Evolutionary conservation across 805 yeast genomes (phyloP).

Genomic region (Torulaspora gathmanii): DNA sequence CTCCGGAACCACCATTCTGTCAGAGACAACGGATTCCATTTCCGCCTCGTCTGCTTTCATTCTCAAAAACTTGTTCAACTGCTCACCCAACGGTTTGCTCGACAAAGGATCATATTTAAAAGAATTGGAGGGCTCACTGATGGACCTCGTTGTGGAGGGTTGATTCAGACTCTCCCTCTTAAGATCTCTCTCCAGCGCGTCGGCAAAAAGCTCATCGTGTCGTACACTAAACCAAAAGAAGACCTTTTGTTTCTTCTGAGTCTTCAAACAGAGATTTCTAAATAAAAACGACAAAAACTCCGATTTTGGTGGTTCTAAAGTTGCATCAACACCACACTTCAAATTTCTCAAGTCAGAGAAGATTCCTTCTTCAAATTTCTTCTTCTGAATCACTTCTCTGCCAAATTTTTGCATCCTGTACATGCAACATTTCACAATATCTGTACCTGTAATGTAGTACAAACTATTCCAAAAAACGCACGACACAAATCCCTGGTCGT

Average conservation of each 20-base stretch:
- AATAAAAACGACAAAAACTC: conserved; percentile 78
- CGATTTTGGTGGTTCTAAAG: conserved; percentile 81
- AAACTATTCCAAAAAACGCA: conserved; percentile 90
- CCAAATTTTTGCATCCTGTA: conserved; percentile 90
- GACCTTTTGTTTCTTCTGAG: conserved; percentile 95
- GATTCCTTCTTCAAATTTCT: conserved; percentile 95
- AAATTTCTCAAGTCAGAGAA: conserved; percentile 84
- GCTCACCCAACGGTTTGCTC: conserved; percentile 46
- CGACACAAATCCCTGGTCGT: conserved; percentile 86
- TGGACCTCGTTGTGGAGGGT: conserved; percentile 66
- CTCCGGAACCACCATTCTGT: conserved; percentile 2
- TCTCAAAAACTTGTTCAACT: conserved; percentile 43
- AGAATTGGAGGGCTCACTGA: conserved; percentile 72
- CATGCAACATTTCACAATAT: conserved; percentile 86
- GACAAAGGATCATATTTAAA: conserved; percentile 57
- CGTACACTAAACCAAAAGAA: conserved; percentile 96
- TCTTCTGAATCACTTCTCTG: conserved; percentile 72
- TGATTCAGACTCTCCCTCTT: conserved; percentile 65
- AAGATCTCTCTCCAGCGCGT: conserved; percentile 88
- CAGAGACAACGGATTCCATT: background rate
- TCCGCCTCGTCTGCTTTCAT: conserved; percentile 21
- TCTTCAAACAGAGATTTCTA: conserved; percentile 80
- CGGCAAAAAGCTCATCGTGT: conserved; percentile 86
- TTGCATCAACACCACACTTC: conserved; percentile 82
- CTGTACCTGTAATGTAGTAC: conserved; percentile 91